Evolutionary conservation across 805 yeast species (phyloP).

Genomic region (Candida silvicultrix): DNA sequence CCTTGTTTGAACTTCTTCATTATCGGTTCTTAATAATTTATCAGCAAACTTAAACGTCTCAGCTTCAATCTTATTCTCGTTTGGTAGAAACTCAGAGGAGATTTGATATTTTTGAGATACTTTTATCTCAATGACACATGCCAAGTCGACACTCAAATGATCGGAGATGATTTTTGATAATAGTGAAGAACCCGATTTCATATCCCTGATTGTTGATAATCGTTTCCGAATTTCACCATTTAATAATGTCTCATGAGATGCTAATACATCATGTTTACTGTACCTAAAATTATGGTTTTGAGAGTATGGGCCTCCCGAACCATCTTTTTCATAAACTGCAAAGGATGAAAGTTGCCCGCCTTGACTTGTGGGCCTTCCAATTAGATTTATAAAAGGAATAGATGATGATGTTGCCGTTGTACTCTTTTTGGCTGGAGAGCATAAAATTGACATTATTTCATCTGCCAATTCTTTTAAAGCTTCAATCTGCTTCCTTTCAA

Average conservation of each 20-base stretch:
- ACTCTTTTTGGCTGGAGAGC: conserved; percentile 23
- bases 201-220: conserved; percentile 30
- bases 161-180: conserved; percentile 32
- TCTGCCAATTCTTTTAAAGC: conserved; percentile 31
- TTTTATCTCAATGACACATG: conserved; percentile 45
- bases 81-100: conserved; percentile 36
- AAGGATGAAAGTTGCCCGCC: conserved; percentile 23
- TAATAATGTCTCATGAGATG: conserved; percentile 19
- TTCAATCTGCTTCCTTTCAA: conserved; percentile 29
- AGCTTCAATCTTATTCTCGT: conserved; percentile 35
- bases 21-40: conserved; percentile 29
- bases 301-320: conserved; percentile 56
- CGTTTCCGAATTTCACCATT: conserved; percentile 31
- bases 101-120: conserved; percentile 41
- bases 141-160: conserved; percentile 33
- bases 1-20: conserved; percentile 36
- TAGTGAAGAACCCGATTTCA: conserved; percentile 36
- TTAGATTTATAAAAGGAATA: conserved; percentile 19
- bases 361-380: conserved; percentile 55
- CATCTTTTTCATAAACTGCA: conserved; percentile 55
- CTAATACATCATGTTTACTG: conserved; percentile 22
- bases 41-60: conserved; percentile 35
- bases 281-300: conserved; percentile 42
- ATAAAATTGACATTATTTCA: conserved; percentile 37
- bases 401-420: not conserved